A percentile compares a stretch with the other conserved stretches of the same genome.
These are phyloP conservation scores for Kurtzmaniella quercitrusa DNA, from an alignment of 1,139 yeast genomes.

Conservation along the genomic window DNA sequence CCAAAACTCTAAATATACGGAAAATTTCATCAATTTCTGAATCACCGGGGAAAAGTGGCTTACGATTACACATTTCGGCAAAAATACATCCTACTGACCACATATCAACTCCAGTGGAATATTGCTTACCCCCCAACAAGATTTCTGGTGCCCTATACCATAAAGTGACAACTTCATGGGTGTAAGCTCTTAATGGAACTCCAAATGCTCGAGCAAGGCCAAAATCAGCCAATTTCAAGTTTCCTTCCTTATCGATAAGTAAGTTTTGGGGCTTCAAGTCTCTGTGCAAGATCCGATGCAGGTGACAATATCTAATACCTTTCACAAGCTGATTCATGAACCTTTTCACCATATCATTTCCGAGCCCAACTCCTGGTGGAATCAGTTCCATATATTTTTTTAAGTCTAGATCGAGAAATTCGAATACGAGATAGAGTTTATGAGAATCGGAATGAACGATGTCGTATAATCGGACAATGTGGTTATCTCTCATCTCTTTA, in stretches of 20 bases:
- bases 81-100: conserved; percentile 99
- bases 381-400: conserved; percentile 96
- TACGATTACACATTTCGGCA: conserved; percentile 96
- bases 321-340: conserved; percentile 90
- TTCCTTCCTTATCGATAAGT: conserved; percentile 91
- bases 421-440: conserved; percentile 89
- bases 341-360: conserved; percentile 83
- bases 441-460: conserved; percentile 97
- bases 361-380: conserved; percentile 88
- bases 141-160: conserved; percentile 99
- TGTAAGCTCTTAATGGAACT: conserved; percentile 91
- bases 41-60: conserved; percentile 96
- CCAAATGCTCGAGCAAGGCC: conserved; percentile 98
- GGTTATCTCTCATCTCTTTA: conserved; percentile 89
- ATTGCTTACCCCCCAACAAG: conserved; percentile 91
- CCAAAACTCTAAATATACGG: conserved; percentile 86
- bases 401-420: conserved; percentile 87
- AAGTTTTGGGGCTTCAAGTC: conserved; percentile 96
- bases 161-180: conserved; percentile 95
- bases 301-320: conserved; percentile 93
- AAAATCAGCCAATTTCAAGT: conserved; percentile 91
- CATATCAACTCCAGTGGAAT: conserved; percentile 97
- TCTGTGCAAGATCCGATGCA: conserved; percentile 91
- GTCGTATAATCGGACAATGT: conserved; percentile 86
- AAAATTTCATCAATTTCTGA: conserved; percentile 97